Evolutionary conservation across 2,329 filamentous ascomycete species (phyloP), one percentile per base, ranked within the genome.

Genomic region (Monosporascus sp.): DNA sequence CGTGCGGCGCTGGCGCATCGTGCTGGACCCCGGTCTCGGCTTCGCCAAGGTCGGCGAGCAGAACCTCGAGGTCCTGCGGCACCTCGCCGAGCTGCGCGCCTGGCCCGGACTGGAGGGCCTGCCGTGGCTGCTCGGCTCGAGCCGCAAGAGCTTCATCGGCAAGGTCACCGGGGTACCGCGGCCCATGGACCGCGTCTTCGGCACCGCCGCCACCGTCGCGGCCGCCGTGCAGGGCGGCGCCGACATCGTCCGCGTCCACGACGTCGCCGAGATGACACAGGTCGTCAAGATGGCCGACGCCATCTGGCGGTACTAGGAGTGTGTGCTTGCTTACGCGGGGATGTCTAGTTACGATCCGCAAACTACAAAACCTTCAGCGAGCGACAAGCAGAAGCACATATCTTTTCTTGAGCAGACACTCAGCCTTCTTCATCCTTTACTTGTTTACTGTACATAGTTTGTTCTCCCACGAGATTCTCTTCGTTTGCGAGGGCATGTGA

Each of bases 241-340:
- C 24, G 92, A 97, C 74, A 85, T 99, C 54, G 86, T 97, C 46
- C 80, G 94, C 50, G 91, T 99, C 43, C 94, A 99, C 72, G 93
- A 97, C 74, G 88, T 92, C 15, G 72, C 77, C 52, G 89, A 94
- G 75, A 97, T 97, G 93, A 77, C 73, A 41, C 81, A 90, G 71
- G 91, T 96, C 35, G 85, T 84, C 1, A 87, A 81, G 67, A 93
- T 97, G 86, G 84, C 90, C 8, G 93, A 97, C 79, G 92, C 91
- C n/a, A 91, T 97, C 51, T 96, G 89, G 82, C 79, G 89, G 61
- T 73, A 74, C 41, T 73, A 52, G 54, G 18, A 20, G 14, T 17
- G 41, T 44, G 41, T 14, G n/a, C n/a, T 20, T 44, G 22, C 6
- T 20, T 44, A 18, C 5, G 3, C n/a, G 41, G 11, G 41, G 14